phyloP scores from a whole-genome alignment of 169 alveolate species.

The Eimeria praecox region DNA sequence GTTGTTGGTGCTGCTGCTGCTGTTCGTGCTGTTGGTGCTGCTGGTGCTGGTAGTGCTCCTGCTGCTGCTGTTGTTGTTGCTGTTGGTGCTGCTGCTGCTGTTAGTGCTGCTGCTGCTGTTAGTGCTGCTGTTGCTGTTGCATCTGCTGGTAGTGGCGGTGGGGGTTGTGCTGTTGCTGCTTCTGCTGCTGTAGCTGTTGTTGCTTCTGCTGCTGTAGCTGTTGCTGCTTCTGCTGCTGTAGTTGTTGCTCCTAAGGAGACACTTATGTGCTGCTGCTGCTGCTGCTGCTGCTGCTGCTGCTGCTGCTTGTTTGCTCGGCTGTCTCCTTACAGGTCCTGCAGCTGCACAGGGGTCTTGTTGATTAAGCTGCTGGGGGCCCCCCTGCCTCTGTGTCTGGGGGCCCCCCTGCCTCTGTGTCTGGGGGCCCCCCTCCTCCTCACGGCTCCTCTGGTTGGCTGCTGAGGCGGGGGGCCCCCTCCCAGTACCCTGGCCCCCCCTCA shows the following conservation, averaged over 20 bases:
- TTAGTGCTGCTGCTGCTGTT: neutral
- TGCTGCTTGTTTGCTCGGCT: neutral
- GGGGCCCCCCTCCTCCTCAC: conserved; percentile 19
- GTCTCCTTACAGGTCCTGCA: conserved; percentile 39
- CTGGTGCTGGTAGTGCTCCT: neutral
- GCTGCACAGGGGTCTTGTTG: conserved; percentile 35
- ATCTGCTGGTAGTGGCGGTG: neutral
- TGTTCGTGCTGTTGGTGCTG: neutral
- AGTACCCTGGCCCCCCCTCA: neutral
- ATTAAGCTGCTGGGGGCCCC: conserved; percentile 10
- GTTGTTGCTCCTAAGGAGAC: too few relatives aligned
- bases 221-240: neutral
- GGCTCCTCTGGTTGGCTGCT: too few relatives aligned
- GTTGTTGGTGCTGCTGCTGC: neutral
- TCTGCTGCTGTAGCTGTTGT: neutral
- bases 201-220: neutral
- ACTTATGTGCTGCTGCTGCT: neutral
- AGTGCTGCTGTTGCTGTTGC: conserved; percentile 2
- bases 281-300: conserved; percentile 4
- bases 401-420: neutral
- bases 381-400: neutral
- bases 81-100: neutral
- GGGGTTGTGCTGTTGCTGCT: neutral
- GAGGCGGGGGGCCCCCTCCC: neutral
- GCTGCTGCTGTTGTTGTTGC: neutral